A percentile compares a stretch with the other conserved stretches of the same genome.
phyloP scores from a whole-genome alignment of 148 eudicot species.

The Nepenthes gracilis region DNA sequence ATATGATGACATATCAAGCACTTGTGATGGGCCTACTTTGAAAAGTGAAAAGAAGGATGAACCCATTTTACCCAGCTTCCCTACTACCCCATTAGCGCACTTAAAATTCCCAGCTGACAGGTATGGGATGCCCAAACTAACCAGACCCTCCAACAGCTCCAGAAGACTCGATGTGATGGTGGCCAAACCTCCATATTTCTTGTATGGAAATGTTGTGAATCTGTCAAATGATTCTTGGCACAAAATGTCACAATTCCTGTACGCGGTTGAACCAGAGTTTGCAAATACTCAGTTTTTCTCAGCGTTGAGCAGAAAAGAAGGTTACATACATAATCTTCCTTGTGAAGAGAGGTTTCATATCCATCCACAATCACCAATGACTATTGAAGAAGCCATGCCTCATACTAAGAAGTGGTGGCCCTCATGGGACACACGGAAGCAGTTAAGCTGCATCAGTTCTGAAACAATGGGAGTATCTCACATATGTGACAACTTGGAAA shows the following conservation, averaged over 20 bases:
- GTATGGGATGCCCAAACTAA: constrained; percentile 15
- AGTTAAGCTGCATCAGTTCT: constrained; percentile 44
- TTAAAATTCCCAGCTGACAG: constrained; percentile 12
- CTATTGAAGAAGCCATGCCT: constrained; percentile 66
- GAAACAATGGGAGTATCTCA: constrained; percentile 35
- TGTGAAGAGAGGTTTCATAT: constrained; percentile 41
- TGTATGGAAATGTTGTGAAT: constrained; percentile 66
- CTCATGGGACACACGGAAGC: constrained; percentile 80
- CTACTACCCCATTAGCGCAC: constrained; percentile 8
- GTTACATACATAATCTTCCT: constrained; percentile 88
- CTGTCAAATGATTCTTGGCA: constrained; percentile 53
- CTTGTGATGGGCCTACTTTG: constrained; percentile 17
- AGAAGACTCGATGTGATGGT: constrained; percentile 38
- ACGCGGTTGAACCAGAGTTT: constrained; percentile 62
- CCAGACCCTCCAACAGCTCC: constrained; percentile 27
- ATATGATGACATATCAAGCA: constrained; percentile 26
- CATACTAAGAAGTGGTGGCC: constrained; percentile 80
- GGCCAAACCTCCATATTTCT: constrained; percentile 66
- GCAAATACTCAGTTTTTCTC: constrained; percentile 50
- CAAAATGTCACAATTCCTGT: constrained; percentile 69
- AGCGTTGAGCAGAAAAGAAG: constrained; percentile 75
- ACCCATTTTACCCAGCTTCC: constrained; percentile 5
- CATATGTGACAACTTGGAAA: constrained; percentile 49
- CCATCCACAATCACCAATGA: constrained; percentile 55
- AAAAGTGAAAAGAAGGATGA: constrained; percentile 19